Evolutionary conservation across 495 filamentous ascomycete genomes (phyloP).

Genomic region (Daldinia bambusicola): DNA sequence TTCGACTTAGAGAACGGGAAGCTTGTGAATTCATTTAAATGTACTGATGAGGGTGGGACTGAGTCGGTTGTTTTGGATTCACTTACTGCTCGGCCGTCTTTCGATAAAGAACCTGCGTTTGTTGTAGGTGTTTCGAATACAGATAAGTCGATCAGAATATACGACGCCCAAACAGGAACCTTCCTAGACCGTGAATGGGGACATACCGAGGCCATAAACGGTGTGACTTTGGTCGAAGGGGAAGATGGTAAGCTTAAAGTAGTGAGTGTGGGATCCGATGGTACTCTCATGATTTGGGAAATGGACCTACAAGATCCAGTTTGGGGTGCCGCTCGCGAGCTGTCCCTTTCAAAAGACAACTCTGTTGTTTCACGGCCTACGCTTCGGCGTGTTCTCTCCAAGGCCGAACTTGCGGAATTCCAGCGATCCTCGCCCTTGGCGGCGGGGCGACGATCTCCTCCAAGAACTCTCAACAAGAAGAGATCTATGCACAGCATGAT

Average conservation of each 20-base stretch:
- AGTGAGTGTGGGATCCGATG: slow-evolving; percentile 82
- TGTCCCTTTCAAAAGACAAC: slow-evolving; percentile 63
- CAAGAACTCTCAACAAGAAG: slow-evolving; percentile 62
- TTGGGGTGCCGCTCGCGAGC: slow-evolving; percentile 51
- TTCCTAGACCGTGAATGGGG: slow-evolving; percentile 91
- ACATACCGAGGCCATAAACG: slow-evolving; percentile 91
- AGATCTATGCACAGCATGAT: slow-evolving; percentile 54
- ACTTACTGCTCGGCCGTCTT: slow-evolving; percentile 67
- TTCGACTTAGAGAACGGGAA: slow-evolving; percentile 80
- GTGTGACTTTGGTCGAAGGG: slow-evolving; percentile 75
- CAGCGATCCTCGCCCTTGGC: slow-evolving; percentile 67
- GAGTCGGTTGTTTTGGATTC: slow-evolving; percentile 87
- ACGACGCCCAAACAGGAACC: slow-evolving; percentile 77
- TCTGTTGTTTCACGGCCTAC: slow-evolving; percentile 68
- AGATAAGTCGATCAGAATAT: slow-evolving; percentile 92
- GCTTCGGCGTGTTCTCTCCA: slow-evolving; percentile 77
- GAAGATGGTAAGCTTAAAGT: slow-evolving; percentile 63
- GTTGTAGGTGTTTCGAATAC: slow-evolving; percentile 88
- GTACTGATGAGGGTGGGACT: slow-evolving; percentile 76
- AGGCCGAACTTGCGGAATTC: slow-evolving; percentile 80
- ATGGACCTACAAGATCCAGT: slow-evolving; percentile 59
- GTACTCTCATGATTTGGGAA: slow-evolving; percentile 87
- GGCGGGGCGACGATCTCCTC: slow-evolving; percentile 70
- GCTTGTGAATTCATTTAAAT: slow-evolving; percentile 77
- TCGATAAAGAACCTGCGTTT: slow-evolving; percentile 56